A percentile compares a stretch with the other conserved stretches of the same genome.
These are phyloP conservation scores for Ceratocystiopsis sp. DNA, from an alignment of 2,329 filamentous ascomycete genomes.

Conservation along the genomic window DNA sequence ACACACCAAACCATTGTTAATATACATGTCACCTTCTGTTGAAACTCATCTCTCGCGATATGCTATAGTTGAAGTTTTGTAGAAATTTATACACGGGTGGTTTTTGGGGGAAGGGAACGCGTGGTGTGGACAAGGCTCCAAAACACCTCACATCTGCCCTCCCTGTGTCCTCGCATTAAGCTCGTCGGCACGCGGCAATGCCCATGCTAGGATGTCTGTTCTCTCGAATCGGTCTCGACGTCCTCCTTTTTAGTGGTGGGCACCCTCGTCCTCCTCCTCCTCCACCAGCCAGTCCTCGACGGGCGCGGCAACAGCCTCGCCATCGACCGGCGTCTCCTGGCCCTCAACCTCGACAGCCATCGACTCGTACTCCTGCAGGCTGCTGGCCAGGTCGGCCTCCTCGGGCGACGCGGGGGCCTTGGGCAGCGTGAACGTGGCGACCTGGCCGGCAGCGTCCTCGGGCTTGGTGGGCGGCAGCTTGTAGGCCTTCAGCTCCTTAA, in stretches of 20 bases:
- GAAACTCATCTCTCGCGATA: not conserved
- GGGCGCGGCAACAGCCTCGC: conserved; percentile 37
- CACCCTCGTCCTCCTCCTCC: conserved; percentile 43
- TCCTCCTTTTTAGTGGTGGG: conserved; percentile 19
- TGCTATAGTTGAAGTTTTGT: no score
- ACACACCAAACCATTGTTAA: no score
- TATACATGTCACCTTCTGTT: no score
- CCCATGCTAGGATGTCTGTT: no score
- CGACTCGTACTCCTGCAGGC: conserved; percentile 84
- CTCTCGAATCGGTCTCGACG: not conserved
- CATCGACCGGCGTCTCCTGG: conserved; percentile 45
- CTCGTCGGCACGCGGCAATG: no score
- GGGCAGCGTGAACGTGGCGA: conserved; percentile 71
- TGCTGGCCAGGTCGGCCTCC: conserved; percentile 81
- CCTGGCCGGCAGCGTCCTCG: conserved; percentile 74
- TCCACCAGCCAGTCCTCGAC: conserved; percentile 69
- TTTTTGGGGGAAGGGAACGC: not conserved
- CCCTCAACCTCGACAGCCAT: conserved; percentile 93
- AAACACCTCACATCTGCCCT: not conserved
- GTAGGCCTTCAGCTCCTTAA: conserved; percentile 90
- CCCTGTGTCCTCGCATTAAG: not conserved
- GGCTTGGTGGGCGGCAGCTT: conserved; percentile 74
- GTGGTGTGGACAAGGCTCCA: not conserved
- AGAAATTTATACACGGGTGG: conserved; percentile 11
- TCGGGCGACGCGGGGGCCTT: conserved; percentile 77